phyloP scores from a whole-genome alignment of 2,329 filamentous ascomycete genomes.

The Diaporthe helianthi region DNA sequence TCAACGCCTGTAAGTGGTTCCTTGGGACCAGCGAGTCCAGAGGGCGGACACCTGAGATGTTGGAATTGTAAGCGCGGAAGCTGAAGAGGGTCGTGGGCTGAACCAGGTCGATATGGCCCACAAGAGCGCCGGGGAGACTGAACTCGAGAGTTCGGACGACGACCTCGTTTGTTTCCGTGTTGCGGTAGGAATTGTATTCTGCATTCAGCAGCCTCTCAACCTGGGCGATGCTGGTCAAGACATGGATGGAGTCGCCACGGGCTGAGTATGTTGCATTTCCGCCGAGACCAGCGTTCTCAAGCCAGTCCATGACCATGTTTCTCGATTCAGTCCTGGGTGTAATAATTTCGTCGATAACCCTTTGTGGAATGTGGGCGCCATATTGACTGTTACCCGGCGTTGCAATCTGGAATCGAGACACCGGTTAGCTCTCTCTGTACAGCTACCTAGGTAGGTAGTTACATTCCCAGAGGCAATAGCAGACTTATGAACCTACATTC shows the following conservation, averaged over 20 bases:
- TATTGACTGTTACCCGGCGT: constrained; percentile 38
- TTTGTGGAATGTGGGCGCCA: constrained; percentile 38
- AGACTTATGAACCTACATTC: neutral
- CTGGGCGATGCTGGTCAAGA: constrained; percentile 43
- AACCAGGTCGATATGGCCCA: constrained; percentile 31
- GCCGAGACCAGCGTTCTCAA: constrained; percentile 36
- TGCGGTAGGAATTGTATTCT: constrained; percentile 41
- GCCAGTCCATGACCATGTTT: constrained; percentile 38
- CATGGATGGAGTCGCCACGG: constrained; percentile 49
- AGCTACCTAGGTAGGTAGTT: too few relatives aligned
- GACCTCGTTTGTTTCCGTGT: constrained; percentile 33
- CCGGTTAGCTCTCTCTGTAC: neutral
- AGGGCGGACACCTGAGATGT: constrained; percentile 12
- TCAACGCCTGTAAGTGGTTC: neutral
- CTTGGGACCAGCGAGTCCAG: constrained; percentile 2
- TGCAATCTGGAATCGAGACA: constrained; percentile 31
- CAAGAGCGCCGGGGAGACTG: constrained; percentile 26
- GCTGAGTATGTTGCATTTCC: constrained; percentile 41
- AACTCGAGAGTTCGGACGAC: constrained; percentile 32
- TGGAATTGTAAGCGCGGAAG: constrained; percentile 31
- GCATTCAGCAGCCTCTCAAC: constrained; percentile 49
- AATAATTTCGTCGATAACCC: constrained; percentile 38
- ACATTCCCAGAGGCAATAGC: neutral
- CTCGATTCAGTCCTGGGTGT: constrained; percentile 36
- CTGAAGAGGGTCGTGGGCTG: constrained; percentile 35